Conservation (phyloP, 164 flowering plant genomes). For the Umbellularia californica region DNA sequence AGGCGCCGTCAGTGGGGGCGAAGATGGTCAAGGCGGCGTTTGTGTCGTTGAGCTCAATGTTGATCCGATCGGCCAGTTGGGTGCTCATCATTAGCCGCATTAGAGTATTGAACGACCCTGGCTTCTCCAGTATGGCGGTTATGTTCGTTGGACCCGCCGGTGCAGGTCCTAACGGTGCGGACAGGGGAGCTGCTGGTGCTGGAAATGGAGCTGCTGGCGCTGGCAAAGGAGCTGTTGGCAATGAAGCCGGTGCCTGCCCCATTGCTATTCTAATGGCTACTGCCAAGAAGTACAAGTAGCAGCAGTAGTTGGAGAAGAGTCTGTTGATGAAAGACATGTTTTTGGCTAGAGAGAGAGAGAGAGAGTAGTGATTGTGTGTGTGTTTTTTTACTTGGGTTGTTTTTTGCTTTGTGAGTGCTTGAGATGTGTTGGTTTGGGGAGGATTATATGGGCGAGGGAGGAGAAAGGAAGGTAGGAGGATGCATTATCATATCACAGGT, state of each 20-base stretch:
- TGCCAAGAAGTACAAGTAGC: not conserved
- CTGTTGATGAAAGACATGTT: not conserved
- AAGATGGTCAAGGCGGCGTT: conserved; percentile 64
- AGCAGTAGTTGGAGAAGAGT: too few relatives aligned
- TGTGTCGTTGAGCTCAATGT: conserved; percentile 64
- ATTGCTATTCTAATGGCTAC: not conserved
- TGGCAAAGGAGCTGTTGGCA: conserved; percentile 1
- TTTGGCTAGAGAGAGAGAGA: not conserved
- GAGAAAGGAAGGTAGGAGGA: not conserved
- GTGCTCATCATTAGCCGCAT: conserved; percentile 39
- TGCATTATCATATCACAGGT: not conserved
- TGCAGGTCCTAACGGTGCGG: conserved; percentile 24
- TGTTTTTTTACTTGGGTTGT: not conserved
- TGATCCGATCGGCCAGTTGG: conserved; percentile 43
- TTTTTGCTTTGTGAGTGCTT: not conserved
- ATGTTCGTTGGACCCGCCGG: conserved; percentile 31
- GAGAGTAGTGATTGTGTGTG: not conserved
- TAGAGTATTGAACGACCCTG: conserved; percentile 26
- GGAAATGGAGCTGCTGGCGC: not conserved
- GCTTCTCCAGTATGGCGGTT: conserved; percentile 29
- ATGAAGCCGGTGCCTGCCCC: not conserved
- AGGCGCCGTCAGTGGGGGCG: conserved; percentile 76
- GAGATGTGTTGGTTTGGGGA: not conserved
- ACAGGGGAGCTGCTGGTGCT: not conserved
- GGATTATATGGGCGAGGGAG: not conserved